These are phyloP conservation scores for Enterocytospora artemiae DNA, from an alignment of 371 early-diverging fungal species.

Conservation along the genomic window DNA sequence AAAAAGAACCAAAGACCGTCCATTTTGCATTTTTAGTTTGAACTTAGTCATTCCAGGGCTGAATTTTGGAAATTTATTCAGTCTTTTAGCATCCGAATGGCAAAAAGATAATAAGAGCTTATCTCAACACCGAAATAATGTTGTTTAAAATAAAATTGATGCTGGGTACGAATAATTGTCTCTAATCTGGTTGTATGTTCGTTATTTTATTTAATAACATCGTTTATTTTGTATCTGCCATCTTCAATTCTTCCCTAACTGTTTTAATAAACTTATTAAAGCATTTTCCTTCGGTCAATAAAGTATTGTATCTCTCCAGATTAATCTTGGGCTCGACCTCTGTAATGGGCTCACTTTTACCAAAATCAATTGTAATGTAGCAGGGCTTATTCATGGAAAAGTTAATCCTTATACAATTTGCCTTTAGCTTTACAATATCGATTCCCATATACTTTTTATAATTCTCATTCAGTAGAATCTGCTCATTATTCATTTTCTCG, in stretches of 20 bases:
- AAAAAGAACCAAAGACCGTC: no score
- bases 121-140: no score
- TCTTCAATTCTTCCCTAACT: slow-evolving; percentile 30
- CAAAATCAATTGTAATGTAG: slow-evolving; percentile 28
- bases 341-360: slow-evolving; percentile 9
- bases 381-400: slow-evolving; percentile 20
- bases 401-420: slow-evolving; percentile 26
- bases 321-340: slow-evolving; percentile 29
- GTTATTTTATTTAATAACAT: background rate
- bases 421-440: slow-evolving; percentile 17
- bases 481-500: slow-evolving; percentile 9
- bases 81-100: no score
- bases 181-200: slow-evolving; percentile 5
- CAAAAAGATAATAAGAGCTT: no score
- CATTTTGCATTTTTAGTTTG: no score
- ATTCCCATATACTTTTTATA: slow-evolving; percentile 36
- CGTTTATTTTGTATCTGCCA: background rate
- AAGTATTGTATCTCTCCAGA: slow-evolving; percentile 21
- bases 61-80: no score
- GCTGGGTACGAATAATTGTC: no score
- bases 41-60: no score
- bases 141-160: no score
- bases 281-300: slow-evolving; percentile 9
- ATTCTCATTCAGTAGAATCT: background rate
- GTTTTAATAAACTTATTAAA: slow-evolving; percentile 28